Conservation (phyloP, 2,329 filamentous ascomycete species). For the Diaporthe ampelina region DNA sequence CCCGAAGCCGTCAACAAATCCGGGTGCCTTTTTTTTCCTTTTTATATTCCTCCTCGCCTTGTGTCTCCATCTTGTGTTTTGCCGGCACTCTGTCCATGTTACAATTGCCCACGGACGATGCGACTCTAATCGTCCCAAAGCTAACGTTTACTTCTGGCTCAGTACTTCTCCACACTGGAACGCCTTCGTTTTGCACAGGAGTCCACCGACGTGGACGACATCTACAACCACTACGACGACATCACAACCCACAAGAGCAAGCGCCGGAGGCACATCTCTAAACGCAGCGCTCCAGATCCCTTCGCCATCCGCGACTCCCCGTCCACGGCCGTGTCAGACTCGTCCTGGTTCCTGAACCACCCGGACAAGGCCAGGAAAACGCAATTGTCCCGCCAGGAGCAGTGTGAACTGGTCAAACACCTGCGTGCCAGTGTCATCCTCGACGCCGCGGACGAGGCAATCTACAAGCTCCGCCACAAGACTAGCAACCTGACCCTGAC, state of each 20-base stretch:
- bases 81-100: background rate
- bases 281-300: constrained; percentile 48
- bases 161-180: constrained; percentile 83
- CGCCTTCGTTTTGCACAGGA: constrained; percentile 74
- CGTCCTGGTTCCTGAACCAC: constrained; percentile 77
- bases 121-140: constrained; percentile 3
- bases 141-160: constrained; percentile 41
- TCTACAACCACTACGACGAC: constrained; percentile 54
- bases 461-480: constrained; percentile 62
- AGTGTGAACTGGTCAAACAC: constrained; percentile 69
- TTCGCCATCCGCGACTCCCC: constrained; percentile 51
- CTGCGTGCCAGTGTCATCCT: constrained; percentile 55
- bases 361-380: constrained; percentile 80
- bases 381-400: constrained; percentile 81
- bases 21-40: background rate
- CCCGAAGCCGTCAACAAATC: constrained; percentile 22
- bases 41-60: constrained; percentile 4
- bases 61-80: background rate
- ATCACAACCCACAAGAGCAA: constrained; percentile 49
- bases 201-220: constrained; percentile 51
- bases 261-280: constrained; percentile 49
- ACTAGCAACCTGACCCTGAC: constrained; percentile 51
- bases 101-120: background rate
- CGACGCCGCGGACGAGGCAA: constrained; percentile 66
- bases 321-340: constrained; percentile 65